Evolutionary conservation across 2,329 filamentous ascomycete genomes (phyloP), one percentile per base, ranked within the genome.

Genomic region (Trichoderma atroviride): DNA sequence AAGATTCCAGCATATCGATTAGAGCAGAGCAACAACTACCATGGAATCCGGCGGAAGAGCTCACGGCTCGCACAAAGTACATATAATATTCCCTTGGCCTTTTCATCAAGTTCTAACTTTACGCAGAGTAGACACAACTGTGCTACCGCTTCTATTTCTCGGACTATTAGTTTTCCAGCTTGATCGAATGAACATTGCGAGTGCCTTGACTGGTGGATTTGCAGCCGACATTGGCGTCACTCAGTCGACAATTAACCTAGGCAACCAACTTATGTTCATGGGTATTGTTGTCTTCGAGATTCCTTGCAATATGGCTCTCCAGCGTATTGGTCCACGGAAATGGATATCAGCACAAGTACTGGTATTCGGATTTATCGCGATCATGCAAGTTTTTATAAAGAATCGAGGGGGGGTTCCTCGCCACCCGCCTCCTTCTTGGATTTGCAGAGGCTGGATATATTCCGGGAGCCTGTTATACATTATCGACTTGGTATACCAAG

Each of bases 381-480:
- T 84, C 0, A 86, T 87, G 73, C 86, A 88, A 73, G 81, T 84
- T 4, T 88, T 86, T 73, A 80, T 84, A 63, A 78, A 77, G 35
- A 81, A 78, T 47, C 84, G 85, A 55, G 79, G 78, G 1, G 1
- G 80, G 80, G 3, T 87, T 83, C 72, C 76, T 88, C 33, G 80
- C 79, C 0, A 85, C 84, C 0, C 80, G 86, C 0, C 81, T 88
- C 64, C 76, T 88, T 0, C 81, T 88, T 0, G 86, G 85, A 1
- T 77, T 87, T 14, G 82, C 81, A 3, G 86, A 88, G 74, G 83
- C 83, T 0, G 86, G 86, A 0, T 88, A 86, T 71, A 87, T 88
- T 66, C 86, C 86, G 0, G 86, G 85, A 3, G 79, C 79, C 7
- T 76, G 84, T 0, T 86, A 80, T 77, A 85, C 84, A 2, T 76